Conservation (phyloP, 176 grass and related monocot genomes). For the Poa pratensis region DNA sequence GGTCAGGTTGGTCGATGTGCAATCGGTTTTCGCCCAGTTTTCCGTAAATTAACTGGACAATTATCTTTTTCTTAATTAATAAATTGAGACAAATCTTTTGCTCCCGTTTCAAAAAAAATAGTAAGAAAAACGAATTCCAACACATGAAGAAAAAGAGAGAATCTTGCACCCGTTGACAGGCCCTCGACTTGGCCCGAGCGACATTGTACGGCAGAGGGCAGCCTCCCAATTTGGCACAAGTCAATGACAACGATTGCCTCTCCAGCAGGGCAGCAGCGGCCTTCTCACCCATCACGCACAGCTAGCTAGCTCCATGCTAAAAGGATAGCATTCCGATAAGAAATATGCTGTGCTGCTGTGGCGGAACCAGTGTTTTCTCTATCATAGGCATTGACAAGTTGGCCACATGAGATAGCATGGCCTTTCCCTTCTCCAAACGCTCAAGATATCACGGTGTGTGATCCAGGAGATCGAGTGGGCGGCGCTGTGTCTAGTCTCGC, state of each 20-base stretch:
- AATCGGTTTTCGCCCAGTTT: too few relatives aligned
- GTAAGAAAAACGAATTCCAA: too few relatives aligned
- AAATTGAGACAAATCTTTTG: too few relatives aligned
- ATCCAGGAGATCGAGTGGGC: neutral
- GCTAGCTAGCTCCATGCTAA: neutral
- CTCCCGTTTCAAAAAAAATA: too few relatives aligned
- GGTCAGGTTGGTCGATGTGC: too few relatives aligned
- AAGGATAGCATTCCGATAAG: neutral
- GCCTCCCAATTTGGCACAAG: conserved; percentile 41
- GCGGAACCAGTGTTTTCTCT: neutral
- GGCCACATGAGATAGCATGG: neutral
- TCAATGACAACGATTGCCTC: conserved; percentile 37
- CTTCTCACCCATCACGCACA: neutral
- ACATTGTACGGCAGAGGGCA: neutral
- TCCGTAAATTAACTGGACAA: too few relatives aligned
- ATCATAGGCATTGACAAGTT: conserved; percentile 32
- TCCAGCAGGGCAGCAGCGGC: neutral
- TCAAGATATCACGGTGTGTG: neutral
- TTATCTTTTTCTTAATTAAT: too few relatives aligned
- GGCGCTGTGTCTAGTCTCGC: conserved; percentile 11
- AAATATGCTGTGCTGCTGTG: neutral
- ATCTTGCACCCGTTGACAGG: too few relatives aligned
- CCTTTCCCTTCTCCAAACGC: conserved; percentile 27
- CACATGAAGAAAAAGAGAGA: too few relatives aligned
- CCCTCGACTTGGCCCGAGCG: too few relatives aligned